Base-by-base conservation (phyloP, 108 stramenopile genomes). In the Nannochloropsis oceanica region DNA sequence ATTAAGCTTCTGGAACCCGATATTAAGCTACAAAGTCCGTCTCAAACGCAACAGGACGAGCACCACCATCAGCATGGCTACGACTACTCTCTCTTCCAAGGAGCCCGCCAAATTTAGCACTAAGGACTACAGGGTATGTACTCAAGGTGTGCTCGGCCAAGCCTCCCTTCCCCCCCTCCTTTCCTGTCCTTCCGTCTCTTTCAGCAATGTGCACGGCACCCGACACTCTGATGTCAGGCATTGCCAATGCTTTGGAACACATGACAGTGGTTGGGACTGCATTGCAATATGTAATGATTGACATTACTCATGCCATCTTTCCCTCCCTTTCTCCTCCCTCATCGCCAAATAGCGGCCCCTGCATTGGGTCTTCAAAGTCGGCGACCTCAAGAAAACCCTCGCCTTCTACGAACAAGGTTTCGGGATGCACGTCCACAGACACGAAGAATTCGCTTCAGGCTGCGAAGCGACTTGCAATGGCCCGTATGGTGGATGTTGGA, bases 391-490 rank as follows among this genome's bases (percentile, higher is more conserved):
- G 82, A 85, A 82, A 20, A 85, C 88, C 82, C 86, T 89, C 83
- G 84, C 82, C 42, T 89, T 89, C 43, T 89, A 89, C 83, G 84
- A 89, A 44, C 85, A 89, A 11, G 89, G 86, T 25, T 89, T 89
- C 81, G 89, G 89, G 20, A 88, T 89, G 89, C 85, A 87, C 86
- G 87, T 89, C 11, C 86, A 88, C 27, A 85, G 89, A 20, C 88
- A 89, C 84, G 87, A 87, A 24, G 89, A 89, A 13, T 84, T 89
- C n/a, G 79, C 25, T 13, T 83, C 73, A 2, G 89, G 89, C 11
- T 89, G 89, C 50, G 89, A 89, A 50, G 89, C 89, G 8, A 89
- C 89, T 44, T 89, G 89, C 81, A 89, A 89, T 59, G 89, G 89
- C 14, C 84, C 87, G 12, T 89, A 89, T 20, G 89, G 81, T 44